These are phyloP conservation scores for Amanita rimosa DNA, from an alignment of 768 basidiomycete genomes.

Conservation along the genomic window DNA sequence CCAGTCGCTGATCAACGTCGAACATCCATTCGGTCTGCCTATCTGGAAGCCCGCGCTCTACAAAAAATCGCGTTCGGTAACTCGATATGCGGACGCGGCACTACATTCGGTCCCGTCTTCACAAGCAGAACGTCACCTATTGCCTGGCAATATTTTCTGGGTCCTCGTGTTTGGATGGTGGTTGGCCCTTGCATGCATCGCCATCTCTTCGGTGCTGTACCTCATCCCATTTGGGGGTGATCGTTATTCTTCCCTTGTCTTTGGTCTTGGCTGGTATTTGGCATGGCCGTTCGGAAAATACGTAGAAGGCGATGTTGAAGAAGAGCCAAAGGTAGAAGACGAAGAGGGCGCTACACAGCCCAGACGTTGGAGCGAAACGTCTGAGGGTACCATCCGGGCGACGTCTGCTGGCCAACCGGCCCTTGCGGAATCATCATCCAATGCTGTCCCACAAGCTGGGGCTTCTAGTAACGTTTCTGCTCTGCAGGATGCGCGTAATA, in stretches of 20 bases:
- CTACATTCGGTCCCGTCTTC: conserved; percentile 89
- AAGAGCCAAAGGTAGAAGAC: conserved; percentile 24
- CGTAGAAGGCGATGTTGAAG: conserved; percentile 62
- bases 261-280: conserved; percentile 92
- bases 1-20: conserved; percentile 97
- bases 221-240: conserved; percentile 71
- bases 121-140: conserved; percentile 84
- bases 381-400: conserved; percentile 28
- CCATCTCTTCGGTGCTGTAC: conserved; percentile 56
- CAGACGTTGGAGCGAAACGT: conserved; percentile 19
- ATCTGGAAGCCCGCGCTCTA: conserved; percentile 99
- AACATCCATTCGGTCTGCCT: conserved; percentile 96
- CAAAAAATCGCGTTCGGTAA: conserved; percentile 95
- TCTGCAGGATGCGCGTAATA: conserved; percentile 23
- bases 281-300: conserved; percentile 99
- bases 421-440: conserved; percentile 4
- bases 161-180: conserved; percentile 86
- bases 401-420: conserved; percentile 14
- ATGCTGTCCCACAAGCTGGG: conserved; percentile 9
- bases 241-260: conserved; percentile 77
- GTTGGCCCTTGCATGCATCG: conserved; percentile 65
- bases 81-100: conserved; percentile 90
- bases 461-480: conserved; percentile 18
- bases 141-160: conserved; percentile 95
- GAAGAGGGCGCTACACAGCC: conserved; percentile 21